Evolutionary conservation across 768 basidiomycete species (phyloP), one percentile per base, ranked within the genome.

Genomic region (Russula earlei): DNA sequence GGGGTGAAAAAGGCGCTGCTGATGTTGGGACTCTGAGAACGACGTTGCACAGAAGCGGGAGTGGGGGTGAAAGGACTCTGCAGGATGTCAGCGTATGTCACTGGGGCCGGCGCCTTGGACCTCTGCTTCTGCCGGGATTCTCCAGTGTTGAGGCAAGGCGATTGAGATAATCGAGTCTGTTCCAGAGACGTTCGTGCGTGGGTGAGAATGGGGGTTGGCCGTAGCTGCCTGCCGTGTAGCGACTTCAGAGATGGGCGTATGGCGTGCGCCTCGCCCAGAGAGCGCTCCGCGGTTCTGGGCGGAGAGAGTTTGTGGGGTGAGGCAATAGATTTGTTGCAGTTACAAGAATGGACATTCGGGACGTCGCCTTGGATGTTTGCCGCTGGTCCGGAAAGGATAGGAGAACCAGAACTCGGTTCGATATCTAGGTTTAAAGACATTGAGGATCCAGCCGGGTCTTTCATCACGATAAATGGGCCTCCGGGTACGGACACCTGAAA

Each of bases 381-480:
- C 40, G 57, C 47, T 38, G 41, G 41, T 43, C 57, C 57, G 9
- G 52, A 58, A 11, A 58, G 47, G 31, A 58, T 29, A 17, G 57
- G 57, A 6, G 57, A 54, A 25, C 57, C 52, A 20, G 47, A 54
- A 34, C 42, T 38, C 8, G 57, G 52, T 29, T 58, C 52, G 5
- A 58, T 53, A 19, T 42, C 52, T 40, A 58, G 33, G 36, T 54
- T 54, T 27, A 58, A 44, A 22, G 57, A 43, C 52, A 58, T 54
- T 2, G 52, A 54, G 2, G 47, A 44, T 19, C 57, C 57, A 6
- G 47, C 47, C 0, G 52, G n/a, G 24, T 58, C 56, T 14, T 43
- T 43, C 56, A 58, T 34, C 34, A 43, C 6, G 42, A 54, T 44
- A 15, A 52, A 44, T 29, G 52, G 41, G 41, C 57, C 57, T 8